Evolutionary conservation across 805 yeast species (phyloP).

Genomic region (Komagataella pseudopastoris): DNA sequence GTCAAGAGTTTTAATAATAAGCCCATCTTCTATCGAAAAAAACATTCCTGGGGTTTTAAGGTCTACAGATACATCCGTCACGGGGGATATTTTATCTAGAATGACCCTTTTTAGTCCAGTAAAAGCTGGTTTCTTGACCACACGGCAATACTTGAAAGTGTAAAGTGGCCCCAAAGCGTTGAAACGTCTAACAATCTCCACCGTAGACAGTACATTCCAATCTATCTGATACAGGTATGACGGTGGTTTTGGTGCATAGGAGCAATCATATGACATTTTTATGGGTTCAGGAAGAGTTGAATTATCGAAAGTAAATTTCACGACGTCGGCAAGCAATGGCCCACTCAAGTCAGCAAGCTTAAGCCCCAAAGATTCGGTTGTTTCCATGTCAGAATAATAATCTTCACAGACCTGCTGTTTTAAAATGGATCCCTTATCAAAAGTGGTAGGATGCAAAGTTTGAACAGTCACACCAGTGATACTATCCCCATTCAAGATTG

Average conservation of each 20-base stretch:
- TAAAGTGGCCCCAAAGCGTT: slow-evolving; percentile 46
- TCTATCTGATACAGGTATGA: slow-evolving; percentile 25
- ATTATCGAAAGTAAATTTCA: slow-evolving; percentile 20
- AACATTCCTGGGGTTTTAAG: slow-evolving; percentile 17
- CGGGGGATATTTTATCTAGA: slow-evolving; percentile 22
- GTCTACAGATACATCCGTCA: not conserved
- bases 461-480: slow-evolving; percentile 81
- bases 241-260: slow-evolving; percentile 46
- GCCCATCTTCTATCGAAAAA: slow-evolving; percentile 6
- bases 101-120: slow-evolving; percentile 25
- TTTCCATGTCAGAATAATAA: slow-evolving; percentile 24
- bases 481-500: slow-evolving; percentile 49
- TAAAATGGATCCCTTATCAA: slow-evolving; percentile 68
- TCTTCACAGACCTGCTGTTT: slow-evolving; percentile 27
- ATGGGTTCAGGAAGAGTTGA: slow-evolving; percentile 6
- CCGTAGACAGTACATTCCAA: slow-evolving; percentile 30
- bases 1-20: slow-evolving; percentile 30
- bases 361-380: slow-evolving; percentile 27
- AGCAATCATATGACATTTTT: slow-evolving; percentile 18
- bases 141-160: slow-evolving; percentile 21
- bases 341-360: slow-evolving; percentile 55
- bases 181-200: slow-evolving; percentile 24
- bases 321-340: slow-evolving; percentile 29
- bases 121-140: not conserved
- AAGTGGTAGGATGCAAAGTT: slow-evolving; percentile 75